Evolutionary conservation across 2,329 filamentous ascomycete genomes (phyloP).

Genomic region (Ophiostoma ulmi): DNA sequence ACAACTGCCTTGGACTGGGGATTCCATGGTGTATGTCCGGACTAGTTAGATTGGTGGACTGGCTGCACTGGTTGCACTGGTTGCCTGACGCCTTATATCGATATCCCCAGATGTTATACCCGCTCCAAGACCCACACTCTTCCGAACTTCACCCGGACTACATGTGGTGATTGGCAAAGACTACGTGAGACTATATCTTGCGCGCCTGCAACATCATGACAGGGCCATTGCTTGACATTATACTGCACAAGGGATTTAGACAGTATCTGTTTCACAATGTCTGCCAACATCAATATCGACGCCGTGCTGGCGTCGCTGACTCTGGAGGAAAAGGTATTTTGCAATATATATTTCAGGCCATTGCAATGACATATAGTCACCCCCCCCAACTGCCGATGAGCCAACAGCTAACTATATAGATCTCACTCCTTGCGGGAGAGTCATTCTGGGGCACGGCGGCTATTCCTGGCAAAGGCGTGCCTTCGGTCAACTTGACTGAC

Average conservation of each 20-base stretch:
- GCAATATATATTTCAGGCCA: not conserved
- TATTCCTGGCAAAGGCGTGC: slow-evolving; percentile 11
- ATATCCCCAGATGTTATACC: not conserved
- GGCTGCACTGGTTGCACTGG: not conserved
- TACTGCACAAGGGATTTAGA: not conserved
- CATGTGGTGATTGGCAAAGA: not conserved
- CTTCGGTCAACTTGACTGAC: slow-evolving; percentile 43
- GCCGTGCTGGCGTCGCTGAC: not conserved
- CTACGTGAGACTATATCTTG: not conserved
- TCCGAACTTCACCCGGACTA: not conserved
- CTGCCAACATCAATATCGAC: not conserved
- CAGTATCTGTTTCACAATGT: not conserved
- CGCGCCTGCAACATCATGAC: not conserved
- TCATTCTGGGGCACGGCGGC: slow-evolving; percentile 15
- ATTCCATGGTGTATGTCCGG: not conserved
- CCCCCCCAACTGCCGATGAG: too few species aligned
- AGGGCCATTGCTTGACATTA: not conserved
- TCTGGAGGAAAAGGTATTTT: not conserved
- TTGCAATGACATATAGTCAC: not conserved
- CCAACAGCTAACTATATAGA: not conserved
- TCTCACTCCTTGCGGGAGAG: slow-evolving; percentile 7
- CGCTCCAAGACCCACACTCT: not conserved
- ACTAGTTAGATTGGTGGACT: not conserved
- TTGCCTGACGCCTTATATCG: not conserved
- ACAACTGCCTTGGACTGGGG: not conserved